Evolutionary conservation across 495 filamentous ascomycete genomes (phyloP).

Genomic region (Talaromyces thailandensis): DNA sequence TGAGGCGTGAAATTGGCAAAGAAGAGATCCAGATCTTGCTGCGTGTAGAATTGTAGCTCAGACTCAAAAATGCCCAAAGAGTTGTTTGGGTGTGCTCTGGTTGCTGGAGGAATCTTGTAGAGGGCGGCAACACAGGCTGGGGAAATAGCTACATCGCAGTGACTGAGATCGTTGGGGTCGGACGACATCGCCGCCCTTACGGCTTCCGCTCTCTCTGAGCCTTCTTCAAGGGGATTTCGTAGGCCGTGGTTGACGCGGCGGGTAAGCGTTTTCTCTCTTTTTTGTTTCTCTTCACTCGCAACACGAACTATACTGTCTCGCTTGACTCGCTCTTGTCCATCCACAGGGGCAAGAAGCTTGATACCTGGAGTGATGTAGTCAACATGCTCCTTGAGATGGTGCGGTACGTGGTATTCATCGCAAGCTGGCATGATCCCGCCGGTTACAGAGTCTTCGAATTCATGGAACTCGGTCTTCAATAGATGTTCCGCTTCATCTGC

Average conservation of each 20-base stretch:
- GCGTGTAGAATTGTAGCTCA: slow-evolving; percentile 37
- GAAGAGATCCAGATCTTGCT: slow-evolving; percentile 48
- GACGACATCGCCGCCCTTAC: neutral
- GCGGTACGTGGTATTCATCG: slow-evolving; percentile 35
- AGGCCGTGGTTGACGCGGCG: neutral
- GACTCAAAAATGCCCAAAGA: slow-evolving; percentile 43
- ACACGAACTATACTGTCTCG: neutral
- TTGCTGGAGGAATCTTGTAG: slow-evolving; percentile 38
- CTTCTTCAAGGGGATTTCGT: neutral
- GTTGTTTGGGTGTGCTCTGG: slow-evolving; percentile 26
- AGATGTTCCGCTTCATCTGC: slow-evolving; percentile 38
- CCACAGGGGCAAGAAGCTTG: neutral
- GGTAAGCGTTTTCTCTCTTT: neutral
- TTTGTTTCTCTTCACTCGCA: neutral
- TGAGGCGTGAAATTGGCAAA: slow-evolving; percentile 38
- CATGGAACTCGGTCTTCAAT: slow-evolving; percentile 42
- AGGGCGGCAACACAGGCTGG: slow-evolving; percentile 45
- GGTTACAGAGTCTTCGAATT: slow-evolving; percentile 32
- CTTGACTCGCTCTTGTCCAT: neutral
- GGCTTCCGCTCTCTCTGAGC: neutral
- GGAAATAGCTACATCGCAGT: slow-evolving; percentile 21
- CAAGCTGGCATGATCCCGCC: slow-evolving; percentile 33
- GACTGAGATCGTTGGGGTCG: neutral
- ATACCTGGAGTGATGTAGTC: slow-evolving; percentile 40
- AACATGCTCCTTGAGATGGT: slow-evolving; percentile 30